Base-by-base conservation (phyloP, 1,139 yeast genomes). In the Hansenula lynferdii region DNA sequence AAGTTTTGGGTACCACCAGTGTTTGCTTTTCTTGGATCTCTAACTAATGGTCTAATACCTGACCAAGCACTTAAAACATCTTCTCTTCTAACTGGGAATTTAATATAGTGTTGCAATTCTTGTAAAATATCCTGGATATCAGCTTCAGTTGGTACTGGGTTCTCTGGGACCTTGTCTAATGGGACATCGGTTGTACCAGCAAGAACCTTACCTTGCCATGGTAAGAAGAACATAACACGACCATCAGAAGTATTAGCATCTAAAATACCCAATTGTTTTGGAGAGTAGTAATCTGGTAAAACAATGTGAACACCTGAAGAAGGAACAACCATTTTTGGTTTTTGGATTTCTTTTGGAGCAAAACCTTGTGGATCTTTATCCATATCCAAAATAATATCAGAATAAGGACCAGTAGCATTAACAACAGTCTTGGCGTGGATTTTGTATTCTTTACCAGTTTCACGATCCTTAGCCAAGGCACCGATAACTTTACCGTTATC, bases 51-150 rank as follows among this genome's bases (percentile, higher is more conserved):
- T 63, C 97, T 77, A 56, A 90, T 85, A 64, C 97, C 97, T 40
- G 95, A 81, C 97, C 97, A 90, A 40, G 97, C 96, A 56, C 94
- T 84, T 51, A 85, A 72, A 31, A 90, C 96, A 58, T 90, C 97
- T 47, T 82, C 87, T 66, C 96, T 77, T 56, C 84, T 75, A 39
- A 90, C 95, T 37, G 89, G 89, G 72, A 90, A 82, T 56, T 82
- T 86, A 53, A 90, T 77, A 65, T 90, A 90, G 64, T 85, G 87
- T 65, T 85, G 92, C 61, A 90, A 75, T 64, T 90, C 97, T 51
- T 76, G 75, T 62, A 90, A 72, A 48, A 90, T 86, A 62, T 87
- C 96, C 58, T 83, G 80, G 49, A 90, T 89, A 60, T 90, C 97
- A 48, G 82, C 86, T 63, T 90, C 97, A 35, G 82, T 70, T 31